Conservation (phyloP, 306 rosid species). For the Lagenaria siceraria region DNA sequence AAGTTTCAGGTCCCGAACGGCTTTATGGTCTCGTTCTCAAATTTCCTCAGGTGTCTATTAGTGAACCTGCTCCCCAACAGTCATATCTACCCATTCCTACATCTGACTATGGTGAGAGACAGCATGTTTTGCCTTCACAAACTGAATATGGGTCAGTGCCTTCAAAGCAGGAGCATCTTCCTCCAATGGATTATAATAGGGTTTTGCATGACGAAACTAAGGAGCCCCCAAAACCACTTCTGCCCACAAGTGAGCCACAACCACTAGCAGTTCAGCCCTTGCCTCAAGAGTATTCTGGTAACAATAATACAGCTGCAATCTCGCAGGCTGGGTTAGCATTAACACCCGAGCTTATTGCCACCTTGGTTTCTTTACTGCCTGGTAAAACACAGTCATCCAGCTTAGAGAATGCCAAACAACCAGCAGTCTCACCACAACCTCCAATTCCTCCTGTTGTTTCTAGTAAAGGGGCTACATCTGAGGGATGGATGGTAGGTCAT, state of each 20-base stretch:
- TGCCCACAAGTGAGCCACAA: constrained; percentile 32
- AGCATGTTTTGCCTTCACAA: constrained; percentile 44
- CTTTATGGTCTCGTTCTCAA: constrained; percentile 93
- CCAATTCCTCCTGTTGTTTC: constrained; percentile 33
- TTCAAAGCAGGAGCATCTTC: constrained; percentile 46
- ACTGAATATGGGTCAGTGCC: constrained; percentile 43
- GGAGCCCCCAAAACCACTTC: constrained; percentile 39
- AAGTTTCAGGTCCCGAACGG: constrained; percentile 90
- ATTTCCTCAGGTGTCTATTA: constrained; percentile 54
- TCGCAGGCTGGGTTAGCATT: constrained; percentile 71
- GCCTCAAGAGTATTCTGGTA: constrained; percentile 40
- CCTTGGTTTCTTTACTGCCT: constrained; percentile 71
- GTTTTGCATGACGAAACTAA: constrained; percentile 49
- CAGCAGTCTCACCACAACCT: constrained; percentile 45
- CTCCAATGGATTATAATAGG: constrained; percentile 51
- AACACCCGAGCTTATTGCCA: constrained; percentile 94
- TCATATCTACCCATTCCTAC: constrained; percentile 38
- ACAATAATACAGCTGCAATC: constrained; percentile 25
- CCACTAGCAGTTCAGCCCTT: constrained; percentile 39
- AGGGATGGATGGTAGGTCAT: constrained; percentile 68
- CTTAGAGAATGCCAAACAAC: constrained; percentile 37
- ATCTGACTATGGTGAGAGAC: constrained; percentile 51
- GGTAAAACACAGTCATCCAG: constrained; percentile 46
- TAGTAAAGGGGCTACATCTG: constrained; percentile 44
- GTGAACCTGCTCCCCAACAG: constrained; percentile 40